Evolutionary conservation across 768 basidiomycete genomes (phyloP), one percentile per base, ranked within the genome.

Genomic region (Tricholoma furcatifolium): DNA sequence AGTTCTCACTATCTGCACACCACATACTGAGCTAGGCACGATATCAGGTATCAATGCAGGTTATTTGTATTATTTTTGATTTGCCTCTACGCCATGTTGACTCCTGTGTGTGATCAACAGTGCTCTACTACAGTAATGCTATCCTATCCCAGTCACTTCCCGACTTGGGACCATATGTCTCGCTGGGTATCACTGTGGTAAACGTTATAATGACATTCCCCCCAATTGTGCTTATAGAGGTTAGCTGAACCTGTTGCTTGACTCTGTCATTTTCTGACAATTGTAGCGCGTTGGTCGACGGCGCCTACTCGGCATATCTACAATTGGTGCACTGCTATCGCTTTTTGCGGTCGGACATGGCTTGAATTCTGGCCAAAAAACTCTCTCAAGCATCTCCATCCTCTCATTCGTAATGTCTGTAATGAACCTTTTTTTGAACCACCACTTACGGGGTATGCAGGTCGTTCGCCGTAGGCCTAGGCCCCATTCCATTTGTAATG

Each of bases 401-500:
- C 66, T 90, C 40, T 76, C 81, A 3, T 95, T 96, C 65, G 84
- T 95, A 34, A 90, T 85, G 91, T 89, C 63, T 18, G 38, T 44
- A 46, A 40, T 24, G 5, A 30, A 20, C 31, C 5, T 24, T 53
- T 43, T 46, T 17, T 20, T 35, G 36, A 10, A 27, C 47, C n/a
- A 49, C 45, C 41, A 17, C 15, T 36, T 11, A 40, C n/a, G 1
- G 27, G 14, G 41, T n/a, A 39, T 43, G 9, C 53, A 91, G 90
- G 69, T 88, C 91, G 1, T 98, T 95, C 68, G 91, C 94, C 1
- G 70, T 88, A 31, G 96, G 95, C 2, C 77, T 98, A 15, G 96
- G 96, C 1, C 94, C 96, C 2, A 73, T 98, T 31, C 95, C 96
- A 0, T 98, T 94, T 64, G 84, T 98, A 35, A 85, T 98, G 67